Evolutionary conservation across 176 grass and related monocot genomes (phyloP).

Genomic region (Elaeis guineensis): DNA sequence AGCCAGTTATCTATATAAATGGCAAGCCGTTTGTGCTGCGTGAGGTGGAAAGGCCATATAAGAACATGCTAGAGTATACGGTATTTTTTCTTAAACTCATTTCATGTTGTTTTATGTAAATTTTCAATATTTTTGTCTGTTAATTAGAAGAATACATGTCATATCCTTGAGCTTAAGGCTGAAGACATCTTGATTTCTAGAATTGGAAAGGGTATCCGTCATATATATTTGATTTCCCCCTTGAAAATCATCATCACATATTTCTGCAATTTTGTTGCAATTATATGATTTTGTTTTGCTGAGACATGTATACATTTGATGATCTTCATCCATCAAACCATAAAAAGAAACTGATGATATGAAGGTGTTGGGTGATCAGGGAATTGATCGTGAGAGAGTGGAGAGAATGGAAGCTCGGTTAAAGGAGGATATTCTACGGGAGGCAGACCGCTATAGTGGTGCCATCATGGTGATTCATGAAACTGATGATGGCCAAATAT

Average conservation of each 20-base stretch:
- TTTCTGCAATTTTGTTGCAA: too few species aligned
- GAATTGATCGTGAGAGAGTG: slow-evolving; percentile 82
- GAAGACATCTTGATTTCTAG: too few species aligned
- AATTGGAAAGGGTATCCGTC: too few species aligned
- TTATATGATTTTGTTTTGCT: too few species aligned
- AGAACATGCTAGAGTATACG: slow-evolving; percentile 97
- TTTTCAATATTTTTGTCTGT: neutral
- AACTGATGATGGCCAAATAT: slow-evolving; percentile 76
- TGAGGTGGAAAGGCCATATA: slow-evolving; percentile 95
- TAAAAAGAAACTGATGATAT: too few species aligned
- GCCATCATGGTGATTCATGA: slow-evolving; percentile 97
- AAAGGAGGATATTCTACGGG: slow-evolving; percentile 91
- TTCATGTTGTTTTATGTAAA: neutral
- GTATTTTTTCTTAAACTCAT: slow-evolving; percentile 26
- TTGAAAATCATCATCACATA: too few species aligned
- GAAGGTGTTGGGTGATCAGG: slow-evolving; percentile 24
- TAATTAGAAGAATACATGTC: too few species aligned
- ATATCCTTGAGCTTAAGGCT: too few species aligned
- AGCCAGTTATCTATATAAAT: slow-evolving; percentile 97
- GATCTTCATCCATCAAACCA: neutral
- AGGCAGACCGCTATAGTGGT: slow-evolving; percentile 63
- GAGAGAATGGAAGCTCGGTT: slow-evolving; percentile 96
- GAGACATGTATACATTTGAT: neutral
- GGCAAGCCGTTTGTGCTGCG: slow-evolving; percentile 96
- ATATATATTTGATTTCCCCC: too few species aligned